Evolutionary conservation across 139 green algal species (phyloP), one percentile per base, ranked within the genome.

Genomic region (Yamagishiella unicocca): DNA sequence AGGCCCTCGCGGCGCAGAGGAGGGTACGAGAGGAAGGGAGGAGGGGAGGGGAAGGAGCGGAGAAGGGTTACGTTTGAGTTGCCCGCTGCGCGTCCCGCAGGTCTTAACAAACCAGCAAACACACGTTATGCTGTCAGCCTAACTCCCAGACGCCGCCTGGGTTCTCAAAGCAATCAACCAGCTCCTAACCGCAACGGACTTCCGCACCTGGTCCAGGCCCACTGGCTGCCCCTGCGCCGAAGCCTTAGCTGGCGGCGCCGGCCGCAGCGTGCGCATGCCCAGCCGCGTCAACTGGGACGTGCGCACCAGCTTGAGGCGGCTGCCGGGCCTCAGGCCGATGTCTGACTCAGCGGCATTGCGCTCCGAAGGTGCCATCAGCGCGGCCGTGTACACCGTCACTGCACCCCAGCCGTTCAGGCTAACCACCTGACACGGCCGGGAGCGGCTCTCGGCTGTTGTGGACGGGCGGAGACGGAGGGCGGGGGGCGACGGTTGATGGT

Each of bases 291-390:
- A 53, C 33, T 87, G 74, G 22, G 71, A 27, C 37, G 71, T 87
- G 25, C 74, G 67, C 42, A 94, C 72, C 68, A 94, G 80, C 43
- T 89, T 85, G 33, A 94, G 72, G 2, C 84, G 79, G 81, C 89
- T 93, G 84, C 92, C 92, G 55, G 89, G 74, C 24, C 92, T 86
- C 83, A 92, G 87, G 43, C 92, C 92, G 24, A 92, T 54, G 75
- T 93, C 90, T 21, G 76, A 37, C 14, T 91, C 85, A 1, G 83
- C 79, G 2, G 83, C 90, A 62, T 79, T 86, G n/a, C 43, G 35
- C 55, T 82, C 62, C 42, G 66, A n/a, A 5, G 73, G 76, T 62
- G 61, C 58, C 72, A 91, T 29, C 58, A 92, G 8, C 62, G 82
- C 90, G 12, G 87, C 83, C 33, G 83, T 91, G 80, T 78, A 93